A percentile compares a stretch with the other conserved stretches of the same genome.
These are phyloP conservation scores for Cladophialophora yegresii DNA, from an alignment of 2,329 filamentous ascomycete genomes.

Conservation along the genomic window DNA sequence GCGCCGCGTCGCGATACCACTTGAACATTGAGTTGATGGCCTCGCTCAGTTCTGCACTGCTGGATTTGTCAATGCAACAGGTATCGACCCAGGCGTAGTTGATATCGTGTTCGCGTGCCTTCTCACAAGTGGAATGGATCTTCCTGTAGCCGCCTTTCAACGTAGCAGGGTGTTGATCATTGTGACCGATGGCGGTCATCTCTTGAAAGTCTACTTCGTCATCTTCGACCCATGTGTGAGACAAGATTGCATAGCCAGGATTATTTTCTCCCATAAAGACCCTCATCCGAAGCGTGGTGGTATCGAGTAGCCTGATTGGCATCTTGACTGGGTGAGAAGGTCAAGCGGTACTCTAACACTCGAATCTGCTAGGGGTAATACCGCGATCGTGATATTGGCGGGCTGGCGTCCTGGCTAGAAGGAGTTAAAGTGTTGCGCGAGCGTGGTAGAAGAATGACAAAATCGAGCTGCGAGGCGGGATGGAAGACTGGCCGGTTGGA, in stretches of 20 bases:
- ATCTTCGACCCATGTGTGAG: constrained; percentile 18
- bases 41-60: constrained; percentile 36
- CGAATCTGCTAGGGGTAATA: neutral
- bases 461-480: neutral
- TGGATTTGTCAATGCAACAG: constrained; percentile 37
- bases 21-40: constrained; percentile 32
- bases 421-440: neutral
- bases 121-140: neutral
- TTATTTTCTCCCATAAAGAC: constrained; percentile 5
- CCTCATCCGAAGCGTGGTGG: neutral
- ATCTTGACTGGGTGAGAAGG: neutral
- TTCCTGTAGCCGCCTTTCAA: neutral
- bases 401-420: neutral
- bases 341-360: neutral
- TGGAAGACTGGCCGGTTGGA: neutral
- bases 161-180: neutral
- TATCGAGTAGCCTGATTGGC: constrained; percentile 12
- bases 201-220: constrained; percentile 17
- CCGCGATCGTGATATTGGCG: neutral
- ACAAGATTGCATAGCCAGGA: constrained; percentile 19
- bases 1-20: constrained; percentile 35
- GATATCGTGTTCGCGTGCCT: neutral
- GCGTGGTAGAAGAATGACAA: neutral
- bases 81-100: constrained; percentile 26
- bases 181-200: neutral